Base-by-base conservation (phyloP, 805 yeast genomes). In the Candida chilensis region DNA sequence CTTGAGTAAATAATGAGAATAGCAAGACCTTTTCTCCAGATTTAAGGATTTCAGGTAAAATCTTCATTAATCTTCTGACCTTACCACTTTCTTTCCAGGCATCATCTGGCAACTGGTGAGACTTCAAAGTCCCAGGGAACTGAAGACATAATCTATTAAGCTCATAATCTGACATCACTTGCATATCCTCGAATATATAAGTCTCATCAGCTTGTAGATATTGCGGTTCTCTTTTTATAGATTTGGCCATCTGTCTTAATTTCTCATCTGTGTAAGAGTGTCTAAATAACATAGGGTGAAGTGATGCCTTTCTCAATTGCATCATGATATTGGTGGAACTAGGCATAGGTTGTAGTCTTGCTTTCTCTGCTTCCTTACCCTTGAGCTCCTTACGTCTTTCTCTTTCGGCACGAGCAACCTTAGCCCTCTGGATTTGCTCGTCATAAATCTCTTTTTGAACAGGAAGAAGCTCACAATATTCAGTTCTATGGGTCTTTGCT, bases 121-220 rank as follows among this genome's bases (percentile, higher is more conserved):
- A 50, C 8, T 71, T 59, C 21, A 85, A 53, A 1, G 88, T 71
- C n/a, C 52, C 57, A 18, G 88, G 83, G 53, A 82, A 90, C 38
- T 72, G 74, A 26, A 60, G 60, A 50, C 96, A 86, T 31, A 92
- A 58, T 12, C 63, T 60, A 46, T 87, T 78, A 30, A 92, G 63
- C 56, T 92, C 98, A 50, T 71, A 83, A 60, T 92, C 99, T 6
- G 84, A 71, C 96, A 92, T 86, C 10, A 82, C 85, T 49, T 75
- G 75, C 97, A 92, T 88, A 52, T 92, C 99, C 59, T 92, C 99
- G 46, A 49, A 74, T 35, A 92, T 88, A 45, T 67, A 92, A 24
- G 72, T 61, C 37, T 64, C 58, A 48, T 86, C 87, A 12, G 97
- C 96, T 19, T 62, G 66, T 3, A 37, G 40, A 53, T 92, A 92